Conservation (phyloP, 2,329 filamentous ascomycete species). For the Penicillium sp. region DNA sequence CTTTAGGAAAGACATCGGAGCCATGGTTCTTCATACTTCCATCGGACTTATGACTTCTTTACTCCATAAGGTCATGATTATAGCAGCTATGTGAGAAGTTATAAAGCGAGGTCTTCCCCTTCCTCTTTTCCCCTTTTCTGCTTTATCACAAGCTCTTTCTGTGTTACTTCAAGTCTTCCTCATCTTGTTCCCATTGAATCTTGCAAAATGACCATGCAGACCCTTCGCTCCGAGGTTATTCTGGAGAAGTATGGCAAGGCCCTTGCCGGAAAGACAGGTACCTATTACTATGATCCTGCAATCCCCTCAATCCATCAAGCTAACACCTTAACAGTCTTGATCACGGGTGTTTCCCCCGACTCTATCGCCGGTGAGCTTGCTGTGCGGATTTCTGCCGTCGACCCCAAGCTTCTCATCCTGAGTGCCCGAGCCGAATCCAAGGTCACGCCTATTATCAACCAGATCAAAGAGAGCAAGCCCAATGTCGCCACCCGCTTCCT, state of each 20-base stretch:
- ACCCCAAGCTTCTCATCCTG: constrained; percentile 21
- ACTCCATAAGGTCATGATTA: background rate
- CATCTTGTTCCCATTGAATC: background rate
- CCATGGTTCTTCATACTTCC: background rate
- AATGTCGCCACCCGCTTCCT: constrained; percentile 18
- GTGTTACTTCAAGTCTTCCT: background rate
- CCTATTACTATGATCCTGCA: background rate
- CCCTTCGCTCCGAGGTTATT: constrained; percentile 17
- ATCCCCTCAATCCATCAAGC: background rate
- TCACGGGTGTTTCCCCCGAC: constrained; percentile 21
- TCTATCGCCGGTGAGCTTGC: constrained; percentile 25
- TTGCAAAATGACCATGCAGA: constrained; percentile 11
- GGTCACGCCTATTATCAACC: constrained; percentile 12
- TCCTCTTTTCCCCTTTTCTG: background rate
- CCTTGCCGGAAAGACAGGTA: constrained; percentile 20
- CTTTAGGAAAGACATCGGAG: background rate
- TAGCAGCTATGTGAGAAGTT: background rate
- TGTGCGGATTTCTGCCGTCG: constrained; percentile 16
- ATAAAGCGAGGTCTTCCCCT: background rate
- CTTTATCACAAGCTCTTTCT: background rate
- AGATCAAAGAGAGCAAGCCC: constrained; percentile 16
- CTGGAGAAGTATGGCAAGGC: constrained; percentile 18
- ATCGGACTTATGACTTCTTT: background rate
- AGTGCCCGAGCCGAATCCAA: constrained; percentile 18
- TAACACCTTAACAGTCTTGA: constrained; percentile 14